Percentiles rank a stretch among this genome's conserved stretches.
These are phyloP conservation scores for Phyllosticta citribraziliensis DNA, from an alignment of 2,329 filamentous ascomycete genomes.

Conservation along the genomic window DNA sequence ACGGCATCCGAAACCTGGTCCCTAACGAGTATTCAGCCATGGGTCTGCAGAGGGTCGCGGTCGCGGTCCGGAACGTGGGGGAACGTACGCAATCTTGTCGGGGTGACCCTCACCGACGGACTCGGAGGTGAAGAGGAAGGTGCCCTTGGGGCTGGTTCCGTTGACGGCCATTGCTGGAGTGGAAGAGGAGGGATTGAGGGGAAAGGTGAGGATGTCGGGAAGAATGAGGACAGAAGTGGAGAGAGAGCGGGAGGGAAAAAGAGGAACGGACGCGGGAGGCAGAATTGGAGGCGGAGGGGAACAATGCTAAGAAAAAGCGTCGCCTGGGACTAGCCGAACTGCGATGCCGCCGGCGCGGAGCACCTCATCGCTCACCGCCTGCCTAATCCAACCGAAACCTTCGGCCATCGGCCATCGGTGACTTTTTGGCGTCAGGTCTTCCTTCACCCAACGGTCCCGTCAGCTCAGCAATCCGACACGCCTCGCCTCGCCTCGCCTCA, in stretches of 20 bases:
- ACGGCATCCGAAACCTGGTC: slow-evolving; percentile 98
- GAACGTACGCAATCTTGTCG: slow-evolving; percentile 74
- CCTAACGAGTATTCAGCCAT: slow-evolving; percentile 25
- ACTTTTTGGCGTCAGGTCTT: background rate
- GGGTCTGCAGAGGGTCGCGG: background rate
- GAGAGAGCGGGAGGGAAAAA: slow-evolving; percentile 19
- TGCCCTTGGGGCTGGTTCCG: slow-evolving; percentile 18
- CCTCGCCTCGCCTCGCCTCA: slow-evolving; percentile 24
- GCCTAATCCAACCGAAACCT: slow-evolving; percentile 1
- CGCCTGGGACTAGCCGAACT: slow-evolving; percentile 5
- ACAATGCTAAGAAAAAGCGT: slow-evolving; percentile 8
- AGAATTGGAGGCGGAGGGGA: slow-evolving; percentile 13
- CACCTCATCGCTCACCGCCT: slow-evolving; percentile 8
- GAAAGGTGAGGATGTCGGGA: background rate
- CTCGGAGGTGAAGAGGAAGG: slow-evolving; percentile 42
- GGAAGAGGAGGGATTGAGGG: background rate
- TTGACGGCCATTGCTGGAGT: slow-evolving; percentile 9
- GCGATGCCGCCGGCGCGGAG: background rate
- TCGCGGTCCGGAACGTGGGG: background rate
- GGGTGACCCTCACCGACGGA: slow-evolving; percentile 55
- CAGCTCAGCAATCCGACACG: background rate
- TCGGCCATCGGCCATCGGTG: background rate
- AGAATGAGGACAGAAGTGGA: slow-evolving; percentile 15
- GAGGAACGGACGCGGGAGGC: background rate
- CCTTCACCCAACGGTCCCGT: background rate